Conservation (phyloP, 2,329 filamentous ascomycete species). For the Calonectria multiphialidica region DNA sequence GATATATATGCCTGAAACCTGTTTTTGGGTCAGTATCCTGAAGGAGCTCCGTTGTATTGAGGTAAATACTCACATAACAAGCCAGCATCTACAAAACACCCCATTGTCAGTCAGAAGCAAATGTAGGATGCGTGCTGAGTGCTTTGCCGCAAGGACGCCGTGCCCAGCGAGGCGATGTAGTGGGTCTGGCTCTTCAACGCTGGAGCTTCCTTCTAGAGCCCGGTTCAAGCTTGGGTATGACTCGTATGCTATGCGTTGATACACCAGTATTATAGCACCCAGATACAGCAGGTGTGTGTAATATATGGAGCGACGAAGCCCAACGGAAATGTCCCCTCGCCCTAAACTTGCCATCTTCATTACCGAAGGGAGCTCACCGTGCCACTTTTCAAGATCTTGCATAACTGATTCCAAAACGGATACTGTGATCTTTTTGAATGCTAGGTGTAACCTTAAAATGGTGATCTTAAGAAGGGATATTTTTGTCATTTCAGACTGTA, state of each 20-base stretch:
- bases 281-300: neutral
- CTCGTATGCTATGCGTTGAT: neutral
- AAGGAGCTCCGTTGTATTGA: neutral
- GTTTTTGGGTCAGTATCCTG: neutral
- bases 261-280: neutral
- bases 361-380: neutral
- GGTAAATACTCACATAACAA: neutral
- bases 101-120: neutral
- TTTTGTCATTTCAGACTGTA: neutral
- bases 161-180: neutral
- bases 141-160: neutral
- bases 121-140: neutral
- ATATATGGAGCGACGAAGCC: neutral
- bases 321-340: neutral
- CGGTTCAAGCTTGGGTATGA: neutral
- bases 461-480: neutral
- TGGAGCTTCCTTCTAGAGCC: neutral
- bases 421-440: neutral
- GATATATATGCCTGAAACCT: conserved; percentile 4
- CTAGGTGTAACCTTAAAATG: neutral
- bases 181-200: neutral
- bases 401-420: neutral
- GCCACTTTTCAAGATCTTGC: neutral
- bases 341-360: neutral
- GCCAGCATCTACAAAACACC: neutral